A percentile compares a stretch with the other conserved stretches of the same genome.
These are phyloP conservation scores for Auricularia sp. DNA, from an alignment of 768 basidiomycete species.

Conservation along the genomic window DNA sequence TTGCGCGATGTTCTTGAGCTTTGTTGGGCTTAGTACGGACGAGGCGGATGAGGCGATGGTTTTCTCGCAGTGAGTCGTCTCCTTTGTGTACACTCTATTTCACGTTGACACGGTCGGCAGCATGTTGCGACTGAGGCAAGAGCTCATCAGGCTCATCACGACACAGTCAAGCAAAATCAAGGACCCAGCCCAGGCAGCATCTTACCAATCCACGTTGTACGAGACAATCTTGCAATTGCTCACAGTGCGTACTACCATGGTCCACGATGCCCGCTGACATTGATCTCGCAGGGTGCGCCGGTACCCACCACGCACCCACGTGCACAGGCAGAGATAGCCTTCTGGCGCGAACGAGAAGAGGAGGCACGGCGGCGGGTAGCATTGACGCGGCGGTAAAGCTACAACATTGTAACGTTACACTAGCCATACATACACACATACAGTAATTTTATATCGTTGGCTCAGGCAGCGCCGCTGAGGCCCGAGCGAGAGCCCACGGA, in stretches of 20 bases:
- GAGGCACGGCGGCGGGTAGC: conserved; percentile 42
- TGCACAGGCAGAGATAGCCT: conserved; percentile 74
- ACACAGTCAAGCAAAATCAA: conserved; percentile 60
- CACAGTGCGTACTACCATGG: conserved; percentile 40
- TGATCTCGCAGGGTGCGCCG: conserved; percentile 42
- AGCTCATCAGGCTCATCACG: conserved; percentile 65
- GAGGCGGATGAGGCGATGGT: conserved; percentile 88
- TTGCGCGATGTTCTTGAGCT: conserved; percentile 67
- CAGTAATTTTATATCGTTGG: background rate
- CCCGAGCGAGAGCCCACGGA: conserved; percentile 62
- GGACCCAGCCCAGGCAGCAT: conserved; percentile 51
- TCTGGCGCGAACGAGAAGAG: conserved; percentile 81
- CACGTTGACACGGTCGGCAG: conserved; percentile 28
- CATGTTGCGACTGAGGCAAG: conserved; percentile 73
- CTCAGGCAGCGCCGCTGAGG: conserved; percentile 15
- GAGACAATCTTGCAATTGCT: conserved; percentile 67
- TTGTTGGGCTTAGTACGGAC: conserved; percentile 69
- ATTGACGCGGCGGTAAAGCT: conserved; percentile 2
- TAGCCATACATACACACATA: no score
- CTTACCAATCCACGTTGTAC: conserved; percentile 62
- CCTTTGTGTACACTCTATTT: background rate
- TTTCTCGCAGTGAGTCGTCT: conserved; percentile 67
- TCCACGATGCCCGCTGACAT: no score
- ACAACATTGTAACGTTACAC: background rate
- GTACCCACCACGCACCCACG: conserved; percentile 71